A percentile compares a stretch with the other conserved stretches of the same genome.
Evolutionary conservation across 345 rosid genomes (phyloP).

Genomic region (Sisymbrium altissimum): DNA sequence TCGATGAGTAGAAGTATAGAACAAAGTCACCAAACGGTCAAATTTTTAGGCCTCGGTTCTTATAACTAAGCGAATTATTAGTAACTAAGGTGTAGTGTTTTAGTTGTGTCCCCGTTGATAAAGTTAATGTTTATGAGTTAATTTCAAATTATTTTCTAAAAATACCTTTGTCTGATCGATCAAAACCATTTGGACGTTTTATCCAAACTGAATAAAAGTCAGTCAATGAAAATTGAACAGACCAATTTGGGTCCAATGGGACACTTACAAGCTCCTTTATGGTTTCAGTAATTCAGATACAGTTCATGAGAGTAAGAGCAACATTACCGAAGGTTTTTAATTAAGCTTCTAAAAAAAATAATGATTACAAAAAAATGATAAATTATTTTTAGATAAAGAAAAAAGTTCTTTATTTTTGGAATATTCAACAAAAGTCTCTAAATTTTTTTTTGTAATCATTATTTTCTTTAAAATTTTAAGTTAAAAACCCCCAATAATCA

Average conservation of each 20-base stretch:
- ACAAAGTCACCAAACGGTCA: conserved; percentile 20
- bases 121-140: neutral
- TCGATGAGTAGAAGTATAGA: neutral
- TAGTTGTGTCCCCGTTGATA: neutral
- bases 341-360: too few relatives aligned
- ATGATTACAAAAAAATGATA: too few relatives aligned
- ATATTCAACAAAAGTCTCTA: too few relatives aligned
- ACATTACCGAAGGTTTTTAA: too few relatives aligned
- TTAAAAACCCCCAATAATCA: too few relatives aligned
- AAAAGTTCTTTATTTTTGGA: too few relatives aligned
- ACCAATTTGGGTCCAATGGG: neutral
- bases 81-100: neutral
- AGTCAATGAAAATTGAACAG: neutral
- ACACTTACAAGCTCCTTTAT: neutral
- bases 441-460: too few relatives aligned
- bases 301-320: too few relatives aligned
- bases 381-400: too few relatives aligned
- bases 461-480: too few relatives aligned
- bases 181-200: neutral
- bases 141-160: neutral
- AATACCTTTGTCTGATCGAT: neutral
- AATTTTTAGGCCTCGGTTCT: neutral
- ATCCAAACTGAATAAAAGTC: neutral
- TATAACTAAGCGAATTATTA: neutral
- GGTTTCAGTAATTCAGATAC: too few relatives aligned